Evolutionary conservation across 2,329 filamentous ascomycete genomes (phyloP).

Genomic region (Diaporthe humulicola): DNA sequence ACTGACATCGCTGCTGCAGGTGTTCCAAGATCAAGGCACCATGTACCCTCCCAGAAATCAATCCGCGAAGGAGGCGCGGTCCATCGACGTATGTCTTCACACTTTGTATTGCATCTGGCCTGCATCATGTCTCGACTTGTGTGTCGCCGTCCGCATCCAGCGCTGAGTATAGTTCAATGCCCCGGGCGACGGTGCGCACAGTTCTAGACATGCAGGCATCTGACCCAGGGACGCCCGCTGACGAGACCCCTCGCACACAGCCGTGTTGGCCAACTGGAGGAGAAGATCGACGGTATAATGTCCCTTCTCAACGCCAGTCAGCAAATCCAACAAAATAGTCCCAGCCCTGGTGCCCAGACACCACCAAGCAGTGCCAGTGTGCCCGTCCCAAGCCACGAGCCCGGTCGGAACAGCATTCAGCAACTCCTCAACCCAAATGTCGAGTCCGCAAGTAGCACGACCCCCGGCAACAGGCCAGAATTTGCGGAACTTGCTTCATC

Average conservation of each 20-base stretch:
- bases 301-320: constrained; percentile 52
- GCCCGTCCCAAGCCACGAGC: constrained; percentile 17
- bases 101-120: not conserved
- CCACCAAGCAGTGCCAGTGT: constrained; percentile 34
- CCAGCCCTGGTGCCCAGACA: constrained; percentile 38
- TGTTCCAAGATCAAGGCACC: constrained; percentile 51
- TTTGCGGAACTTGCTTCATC: constrained; percentile 20
- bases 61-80: constrained; percentile 51
- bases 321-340: constrained; percentile 43
- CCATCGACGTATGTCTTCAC: constrained; percentile 50
- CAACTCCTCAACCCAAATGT: constrained; percentile 37
- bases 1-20: constrained; percentile 42
- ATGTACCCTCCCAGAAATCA: constrained; percentile 51
- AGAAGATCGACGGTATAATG: constrained; percentile 57
- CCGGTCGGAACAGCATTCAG: constrained; percentile 37
- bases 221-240: not conserved
- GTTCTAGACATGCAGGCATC: not conserved
- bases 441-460: not conserved
- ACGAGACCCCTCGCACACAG: constrained; percentile 41
- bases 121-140: not conserved
- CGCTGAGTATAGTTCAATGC: not conserved
- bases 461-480: constrained; percentile 18
- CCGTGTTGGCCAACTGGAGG: constrained; percentile 53
- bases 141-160: not conserved
- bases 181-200: no score